Conservation (phyloP, 441 rosid genomes). For the Jatropha multifida region DNA sequence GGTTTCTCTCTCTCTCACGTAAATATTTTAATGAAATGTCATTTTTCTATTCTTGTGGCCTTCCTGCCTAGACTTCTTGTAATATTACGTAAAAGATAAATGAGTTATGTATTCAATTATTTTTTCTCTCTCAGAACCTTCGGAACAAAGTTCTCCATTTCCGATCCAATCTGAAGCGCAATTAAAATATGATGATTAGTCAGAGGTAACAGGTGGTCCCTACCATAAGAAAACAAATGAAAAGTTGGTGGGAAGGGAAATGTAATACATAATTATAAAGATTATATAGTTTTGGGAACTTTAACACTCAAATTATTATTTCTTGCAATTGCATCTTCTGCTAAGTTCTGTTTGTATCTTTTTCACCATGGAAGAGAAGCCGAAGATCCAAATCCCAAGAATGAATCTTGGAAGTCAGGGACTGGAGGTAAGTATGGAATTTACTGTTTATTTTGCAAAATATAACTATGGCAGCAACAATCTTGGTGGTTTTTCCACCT, state of each 20-base stretch:
- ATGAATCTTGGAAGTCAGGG: slow-evolving; percentile 47
- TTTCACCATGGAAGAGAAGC: slow-evolving; percentile 27
- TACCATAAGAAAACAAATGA: neutral
- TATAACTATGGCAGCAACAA: neutral
- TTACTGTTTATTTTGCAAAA: neutral
- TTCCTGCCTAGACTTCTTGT: neutral
- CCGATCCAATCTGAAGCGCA: neutral
- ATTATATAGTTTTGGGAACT: neutral
- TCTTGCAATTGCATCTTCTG: neutral
- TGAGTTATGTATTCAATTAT: neutral
- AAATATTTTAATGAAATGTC: neutral
- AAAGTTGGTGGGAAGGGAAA: neutral
- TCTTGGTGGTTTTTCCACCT: neutral
- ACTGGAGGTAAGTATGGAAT: slow-evolving; percentile 32
- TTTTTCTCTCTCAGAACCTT: neutral
- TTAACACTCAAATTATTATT: neutral
- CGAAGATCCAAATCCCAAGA: slow-evolving; percentile 28
- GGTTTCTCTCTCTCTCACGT: neutral
- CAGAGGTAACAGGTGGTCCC: neutral
- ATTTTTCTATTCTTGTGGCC: neutral
- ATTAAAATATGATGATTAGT: neutral
- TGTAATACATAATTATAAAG: neutral
- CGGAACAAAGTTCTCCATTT: too few relatives aligned
- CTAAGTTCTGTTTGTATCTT: neutral
- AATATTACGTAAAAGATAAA: neutral